phyloP scores from a whole-genome alignment of 441 rosid species.

The Populus hybrid region DNA sequence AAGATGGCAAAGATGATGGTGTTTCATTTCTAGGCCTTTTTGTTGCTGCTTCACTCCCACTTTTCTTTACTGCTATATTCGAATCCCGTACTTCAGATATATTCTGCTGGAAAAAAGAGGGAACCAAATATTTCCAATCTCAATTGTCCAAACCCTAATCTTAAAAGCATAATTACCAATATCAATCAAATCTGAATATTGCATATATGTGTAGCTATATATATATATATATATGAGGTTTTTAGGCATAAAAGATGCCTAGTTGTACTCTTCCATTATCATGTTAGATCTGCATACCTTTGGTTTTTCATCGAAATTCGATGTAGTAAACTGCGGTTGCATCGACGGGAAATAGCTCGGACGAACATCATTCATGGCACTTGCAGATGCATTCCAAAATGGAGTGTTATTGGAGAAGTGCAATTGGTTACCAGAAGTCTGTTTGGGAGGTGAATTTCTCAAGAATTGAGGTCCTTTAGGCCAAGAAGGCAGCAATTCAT shows the following conservation, averaged over 20 bases:
- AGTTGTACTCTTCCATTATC: background rate
- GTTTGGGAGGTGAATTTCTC: conserved; percentile 70
- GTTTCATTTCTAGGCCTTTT: conserved; percentile 82
- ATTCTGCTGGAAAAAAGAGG: conserved; percentile 29
- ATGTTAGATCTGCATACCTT: conserved; percentile 41
- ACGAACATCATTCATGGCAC: conserved; percentile 49
- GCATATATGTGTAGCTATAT: background rate
- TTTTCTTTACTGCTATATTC: conserved; percentile 54
- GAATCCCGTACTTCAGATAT: conserved; percentile 52
- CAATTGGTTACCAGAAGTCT: conserved; percentile 49
- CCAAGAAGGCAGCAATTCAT: conserved; percentile 51
- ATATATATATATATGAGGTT: background rate
- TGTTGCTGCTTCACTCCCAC: conserved; percentile 59
- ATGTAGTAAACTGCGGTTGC: conserved; percentile 53
- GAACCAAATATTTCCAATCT: conserved; percentile 1
- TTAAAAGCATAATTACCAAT: background rate
- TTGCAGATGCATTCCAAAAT: conserved; percentile 84
- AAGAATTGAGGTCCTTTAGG: conserved; percentile 60
- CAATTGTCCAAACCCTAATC: conserved; percentile 5
- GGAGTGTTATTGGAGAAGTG: conserved; percentile 91
- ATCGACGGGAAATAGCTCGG: conserved; percentile 54
- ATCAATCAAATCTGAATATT: background rate
- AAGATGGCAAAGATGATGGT: conserved; percentile 75
- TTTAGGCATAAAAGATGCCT: background rate
- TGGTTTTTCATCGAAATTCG: conserved; percentile 60